Base-by-base conservation (phyloP, 139 green algal species). In the Axilococcus clingmanii region DNA sequence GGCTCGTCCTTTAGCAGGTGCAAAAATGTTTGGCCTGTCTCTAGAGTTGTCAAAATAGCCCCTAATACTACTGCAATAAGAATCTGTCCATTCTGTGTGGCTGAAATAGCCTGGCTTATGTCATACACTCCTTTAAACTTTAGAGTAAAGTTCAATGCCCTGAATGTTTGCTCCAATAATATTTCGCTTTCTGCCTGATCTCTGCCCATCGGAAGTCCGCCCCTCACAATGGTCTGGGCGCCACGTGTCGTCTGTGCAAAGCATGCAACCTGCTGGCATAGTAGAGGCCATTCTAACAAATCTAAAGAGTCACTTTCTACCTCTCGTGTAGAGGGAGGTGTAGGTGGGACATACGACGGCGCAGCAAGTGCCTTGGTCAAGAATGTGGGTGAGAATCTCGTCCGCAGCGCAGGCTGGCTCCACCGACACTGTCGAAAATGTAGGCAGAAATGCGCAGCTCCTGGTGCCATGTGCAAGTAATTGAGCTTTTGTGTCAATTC, bases 231-330 rank as follows among this genome's bases (percentile, higher is more conserved):
- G 31, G 37, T 17, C 41, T 88, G 69, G 0, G 80, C 74, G 14
- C 66, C 84, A 61, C 81, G 66, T 28, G 72, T 53, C 2, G 80
- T 89, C n/a, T 58, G 40, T 19, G 71, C 74, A 32, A 90, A 86
- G 40, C 69, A 68, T 2, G 80, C 76, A 15, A 93, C 82, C 76
- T 92, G 78, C 3, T 57, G 51, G 48, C 81, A 88, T 1, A 91
- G 44, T 1, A 50, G 52, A 0, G 60, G 67, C 82, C 82, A 91
- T 32, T 86, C 82, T 41, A 91, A 62, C 36, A 84, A 27, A 7
- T 53, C 16, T 12, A 80, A 30, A 5, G 81, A 84, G 48, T 88
- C 73, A 2, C 9, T 12, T 43, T 71, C 44, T n/a, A n/a, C n/a
- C n/a, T n/a, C n/a, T n/a, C n/a, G n/a, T n/a, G n/a, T n/a, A n/a